Base-by-base conservation (phyloP, 306 rosid species). In the Sindora glabra region DNA sequence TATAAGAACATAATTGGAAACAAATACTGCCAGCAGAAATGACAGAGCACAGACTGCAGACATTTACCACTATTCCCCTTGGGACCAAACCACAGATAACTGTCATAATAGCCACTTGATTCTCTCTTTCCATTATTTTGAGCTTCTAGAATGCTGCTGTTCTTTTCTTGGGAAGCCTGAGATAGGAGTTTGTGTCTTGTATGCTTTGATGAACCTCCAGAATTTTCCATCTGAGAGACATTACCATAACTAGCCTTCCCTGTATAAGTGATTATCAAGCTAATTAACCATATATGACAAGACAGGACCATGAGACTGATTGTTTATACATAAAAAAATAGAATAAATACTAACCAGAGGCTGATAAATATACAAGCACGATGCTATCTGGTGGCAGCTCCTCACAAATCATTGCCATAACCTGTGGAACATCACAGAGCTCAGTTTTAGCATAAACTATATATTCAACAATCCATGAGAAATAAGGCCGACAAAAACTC, bases 341-440 rank as follows among this genome's bases (percentile, higher is more conserved):
- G 26, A 62, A 73, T 26, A 80, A 63, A 66, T 51, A 41, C 48
- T 59, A 58, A 94, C 99, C 99, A 86, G 99, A 80, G 62, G 95
- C 95, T 40, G 99, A 84, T 45, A 94, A 80, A 72, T 94, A 89
- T 48, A 89, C 62, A 47, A 94, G 90, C 74, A 86, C 82, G 19
- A 94, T 63, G 67, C 97, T 66, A 77, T 94, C 97, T 45, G 85
- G 77, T 41, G 85, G 90, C 32, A 94, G 95, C 73, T 94, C 97
- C 84, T 94, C 97, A 46, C 94, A 94, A 73, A 89, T 77, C 61
- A 97, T 89, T 11, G 99, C 99, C 94, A 94, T 65, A 74, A 89
- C 90, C 99, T 94, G 83, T 44, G 39, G 15, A 64, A 51, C 51
- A 72, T 74, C 68, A 44, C 33, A 38, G 42, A 54, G 48, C 63